phyloP scores from a whole-genome alignment of 371 early-diverging fungal genomes.

The Mucor circinelloides region DNA sequence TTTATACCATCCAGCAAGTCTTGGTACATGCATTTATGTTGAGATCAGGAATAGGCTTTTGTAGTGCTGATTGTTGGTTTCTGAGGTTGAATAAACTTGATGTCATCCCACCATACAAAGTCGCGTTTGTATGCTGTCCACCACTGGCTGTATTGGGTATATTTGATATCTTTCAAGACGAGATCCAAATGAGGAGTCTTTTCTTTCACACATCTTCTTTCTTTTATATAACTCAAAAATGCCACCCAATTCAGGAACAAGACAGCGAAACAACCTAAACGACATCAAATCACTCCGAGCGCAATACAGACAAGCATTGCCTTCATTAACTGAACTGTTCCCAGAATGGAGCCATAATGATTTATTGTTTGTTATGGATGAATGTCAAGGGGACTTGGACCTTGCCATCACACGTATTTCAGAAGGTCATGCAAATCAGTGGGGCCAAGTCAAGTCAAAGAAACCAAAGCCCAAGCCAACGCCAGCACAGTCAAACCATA shows the following conservation, averaged over 20 bases:
- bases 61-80: background rate
- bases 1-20: too few species aligned
- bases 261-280: slow-evolving; percentile 12
- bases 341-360: slow-evolving; percentile 30
- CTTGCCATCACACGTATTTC: slow-evolving; percentile 28
- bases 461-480: slow-evolving; percentile 16
- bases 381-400: slow-evolving; percentile 32
- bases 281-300: slow-evolving; percentile 19
- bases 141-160: background rate
- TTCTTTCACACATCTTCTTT: background rate
- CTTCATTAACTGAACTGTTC: slow-evolving; percentile 25
- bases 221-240: background rate
- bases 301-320: slow-evolving; percentile 13
- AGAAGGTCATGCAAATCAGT: slow-evolving; percentile 30
- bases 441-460: slow-evolving; percentile 31
- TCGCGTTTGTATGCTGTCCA: background rate
- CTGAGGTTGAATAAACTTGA: background rate
- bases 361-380: slow-evolving; percentile 31
- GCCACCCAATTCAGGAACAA: slow-evolving; percentile 15
- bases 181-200: background rate
- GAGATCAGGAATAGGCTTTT: too few species aligned
- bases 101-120: background rate
- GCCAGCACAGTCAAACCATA: background rate
- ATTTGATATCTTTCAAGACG: background rate
- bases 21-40: too few species aligned